phyloP scores from a whole-genome alignment of 2,329 filamentous ascomycete genomes.

The Aspergillus quadrilineatus region DNA sequence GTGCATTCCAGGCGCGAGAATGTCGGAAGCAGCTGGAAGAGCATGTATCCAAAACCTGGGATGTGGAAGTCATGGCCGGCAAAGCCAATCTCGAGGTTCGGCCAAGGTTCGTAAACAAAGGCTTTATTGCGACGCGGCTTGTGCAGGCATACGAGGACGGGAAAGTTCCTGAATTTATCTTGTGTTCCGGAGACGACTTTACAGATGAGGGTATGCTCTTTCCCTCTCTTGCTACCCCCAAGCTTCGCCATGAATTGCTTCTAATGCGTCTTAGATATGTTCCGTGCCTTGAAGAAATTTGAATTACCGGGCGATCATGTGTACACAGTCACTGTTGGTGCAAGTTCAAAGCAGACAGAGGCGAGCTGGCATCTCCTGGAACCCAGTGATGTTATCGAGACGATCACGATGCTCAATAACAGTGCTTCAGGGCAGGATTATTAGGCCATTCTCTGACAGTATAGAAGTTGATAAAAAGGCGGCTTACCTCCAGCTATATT shows the following conservation, averaged over 20 bases:
- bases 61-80: slow-evolving; percentile 93
- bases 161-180: slow-evolving; percentile 73
- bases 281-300: slow-evolving; percentile 69
- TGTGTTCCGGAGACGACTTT: slow-evolving; percentile 92
- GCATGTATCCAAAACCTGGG: slow-evolving; percentile 74
- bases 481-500: not conserved
- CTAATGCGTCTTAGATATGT: slow-evolving; percentile 60
- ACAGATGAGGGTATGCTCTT: slow-evolving; percentile 80
- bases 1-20: slow-evolving; percentile 73
- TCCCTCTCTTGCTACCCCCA: not conserved
- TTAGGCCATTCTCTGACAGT: slow-evolving; percentile 8
- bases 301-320: slow-evolving; percentile 64
- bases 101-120: slow-evolving; percentile 97
- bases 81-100: slow-evolving; percentile 97
- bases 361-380: slow-evolving; percentile 89
- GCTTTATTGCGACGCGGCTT: slow-evolving; percentile 87
- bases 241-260: not conserved
- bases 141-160: slow-evolving; percentile 67
- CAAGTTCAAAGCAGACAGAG: slow-evolving; percentile 86
- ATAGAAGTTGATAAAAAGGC: not conserved
- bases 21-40: slow-evolving; percentile 79
- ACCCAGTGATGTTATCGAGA: slow-evolving; percentile 80
- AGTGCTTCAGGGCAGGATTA: slow-evolving; percentile 30
- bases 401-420: slow-evolving; percentile 55
- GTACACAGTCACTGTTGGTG: slow-evolving; percentile 88